Base-by-base conservation (phyloP, 2,329 filamentous ascomycete species). In the Gyromitra esculenta region DNA sequence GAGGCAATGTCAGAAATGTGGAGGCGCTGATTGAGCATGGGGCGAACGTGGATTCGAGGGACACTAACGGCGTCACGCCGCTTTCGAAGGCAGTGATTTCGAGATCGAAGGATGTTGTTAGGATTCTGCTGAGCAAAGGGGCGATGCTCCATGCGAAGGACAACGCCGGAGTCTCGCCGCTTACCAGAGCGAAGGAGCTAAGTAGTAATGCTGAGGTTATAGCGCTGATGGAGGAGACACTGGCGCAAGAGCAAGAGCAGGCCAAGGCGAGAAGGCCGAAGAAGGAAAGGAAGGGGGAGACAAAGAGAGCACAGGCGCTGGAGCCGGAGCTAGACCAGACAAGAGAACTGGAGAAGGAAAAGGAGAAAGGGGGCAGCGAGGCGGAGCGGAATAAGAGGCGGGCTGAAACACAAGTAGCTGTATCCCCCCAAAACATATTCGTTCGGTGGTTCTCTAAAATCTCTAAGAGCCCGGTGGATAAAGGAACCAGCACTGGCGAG, bases 1-100 rank as follows among this genome's bases (percentile, higher is more conserved):
- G 1, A 3, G 35, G 37, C 3, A 6, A 41, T 45, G 6, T 25
- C 1, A 25, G 21, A 8, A 31, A 9, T 18, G 50, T 56, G 21
- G 4, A 67, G 18, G 43, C 43, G 18, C 15, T 67, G 11, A 48
- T 67, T 9, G 37, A 67, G 37, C 9, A 15, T 1, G 48, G 64
- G 64, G 64, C 64, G 37, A 45, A 41, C 7, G 18, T 67, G 7
- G 37, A 67, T 35, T 35, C 21, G 18, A 41, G 18, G 35, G 37
- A 67, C 9, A 37, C 1, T 4, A 67, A 67, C 56, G 64, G 50
- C 31, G 48, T 66, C 41, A 67, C 48, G 3, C 64, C 64, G 5
- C 64, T 67, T 43, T 67, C 64, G 7, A 67, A 56, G n/a, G 64
- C 48, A 0, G 64, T 39, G 37, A 43, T 56, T 9, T n/a, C 15